Conservation (phyloP, 257 asterid species). For the Capsicum pubescens region DNA sequence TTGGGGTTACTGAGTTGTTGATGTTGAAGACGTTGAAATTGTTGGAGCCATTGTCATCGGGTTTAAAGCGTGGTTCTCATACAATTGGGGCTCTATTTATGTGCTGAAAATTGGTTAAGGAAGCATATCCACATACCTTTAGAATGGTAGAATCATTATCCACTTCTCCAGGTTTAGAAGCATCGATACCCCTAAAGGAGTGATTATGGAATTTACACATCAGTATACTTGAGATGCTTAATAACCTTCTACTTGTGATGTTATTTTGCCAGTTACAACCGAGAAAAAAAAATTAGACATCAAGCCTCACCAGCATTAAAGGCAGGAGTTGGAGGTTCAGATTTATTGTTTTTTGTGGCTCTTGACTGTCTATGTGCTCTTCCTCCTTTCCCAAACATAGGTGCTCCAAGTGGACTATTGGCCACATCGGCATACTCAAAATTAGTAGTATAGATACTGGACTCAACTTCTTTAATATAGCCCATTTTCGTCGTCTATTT, state of each 20-base stretch:
- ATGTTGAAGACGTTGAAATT: no score
- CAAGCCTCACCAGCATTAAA: constrained; percentile 62
- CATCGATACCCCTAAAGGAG: constrained; percentile 62
- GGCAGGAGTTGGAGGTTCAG: constrained; percentile 70
- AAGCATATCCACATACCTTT: constrained; percentile 56
- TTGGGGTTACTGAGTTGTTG: no score
- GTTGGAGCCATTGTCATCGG: no score
- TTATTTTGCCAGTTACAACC: background rate
- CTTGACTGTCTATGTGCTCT: constrained; percentile 61
- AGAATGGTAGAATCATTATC: constrained; percentile 73
- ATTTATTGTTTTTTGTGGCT: constrained; percentile 59
- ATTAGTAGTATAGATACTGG: constrained; percentile 58
- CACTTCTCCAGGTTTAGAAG: constrained; percentile 73
- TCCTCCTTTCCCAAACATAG: constrained; percentile 82
- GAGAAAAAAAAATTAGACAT: constrained; percentile 19
- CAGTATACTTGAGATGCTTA: background rate
- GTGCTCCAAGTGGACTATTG: constrained; percentile 66
- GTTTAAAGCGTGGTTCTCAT: background rate
- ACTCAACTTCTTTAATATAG: constrained; percentile 49
- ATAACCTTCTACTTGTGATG: background rate
- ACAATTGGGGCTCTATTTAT: background rate
- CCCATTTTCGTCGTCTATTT: constrained; percentile 41
- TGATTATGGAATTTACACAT: background rate
- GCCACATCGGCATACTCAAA: constrained; percentile 49
- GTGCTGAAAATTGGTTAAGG: background rate